Base-by-base conservation (phyloP, 192 early-diverging fungal species). In the Kappamyces sp. region DNA sequence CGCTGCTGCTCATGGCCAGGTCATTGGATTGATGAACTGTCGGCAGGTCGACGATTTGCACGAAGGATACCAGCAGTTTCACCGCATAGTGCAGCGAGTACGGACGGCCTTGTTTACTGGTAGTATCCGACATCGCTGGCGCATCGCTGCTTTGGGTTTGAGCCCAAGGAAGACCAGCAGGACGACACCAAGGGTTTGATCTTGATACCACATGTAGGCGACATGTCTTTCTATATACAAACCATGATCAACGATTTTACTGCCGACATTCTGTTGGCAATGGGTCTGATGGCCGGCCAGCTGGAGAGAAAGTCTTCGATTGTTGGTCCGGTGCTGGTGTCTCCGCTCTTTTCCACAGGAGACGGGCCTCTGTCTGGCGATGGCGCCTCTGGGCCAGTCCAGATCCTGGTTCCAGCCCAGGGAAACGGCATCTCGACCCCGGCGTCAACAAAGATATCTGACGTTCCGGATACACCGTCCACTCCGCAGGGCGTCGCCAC, bases 21-120 rank as follows among this genome's bases (percentile, higher is more conserved):
- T 88, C 36, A 84, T 89, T 65, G 87, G 87, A 45, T 86, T 89
- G 40, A 88, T 87, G 78, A 79, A 90, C 66, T 90, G 88, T 57
- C 72, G 81, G 73, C 71, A 84, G 33, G 70, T 76, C 40, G 60
- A 61, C 40, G 70, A 79, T 50, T 71, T 90, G 45, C 65, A 63
- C 4, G 71, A 87, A 59, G 81, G 86, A 30, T 73, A 72, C 52
- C 70, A 73, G 32, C 69, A 74, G 22, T 91, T 88, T 62, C 72
- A 76, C 33, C 66, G 74, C 35, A 77, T 79, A 14, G 52, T 83
- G 2, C 64, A 74, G 47, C 73, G 84, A 69, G 87, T 89, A 79
- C 5, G 64, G 15, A 4, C 7, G 35, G 22, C 40, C 9, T 6
- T n/a, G 14, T 45, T 14, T 57, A 35, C n/a, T 6, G 9, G 31